Base-by-base conservation (phyloP, 2,329 filamentous ascomycete species). In the Fusarium staphyleae region DNA sequence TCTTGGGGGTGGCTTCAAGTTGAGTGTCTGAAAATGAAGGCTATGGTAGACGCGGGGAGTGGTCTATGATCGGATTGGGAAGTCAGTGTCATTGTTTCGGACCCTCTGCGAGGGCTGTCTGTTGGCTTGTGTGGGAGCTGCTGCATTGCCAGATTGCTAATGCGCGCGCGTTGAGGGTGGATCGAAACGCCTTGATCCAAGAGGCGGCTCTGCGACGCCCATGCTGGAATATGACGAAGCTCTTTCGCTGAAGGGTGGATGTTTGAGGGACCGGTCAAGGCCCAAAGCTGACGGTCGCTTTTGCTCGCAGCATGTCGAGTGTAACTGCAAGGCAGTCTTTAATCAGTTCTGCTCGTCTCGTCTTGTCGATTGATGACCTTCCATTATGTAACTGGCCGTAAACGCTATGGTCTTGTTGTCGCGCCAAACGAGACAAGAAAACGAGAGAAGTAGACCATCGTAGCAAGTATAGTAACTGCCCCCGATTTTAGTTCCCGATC, bases 61-160 rank as follows among this genome's bases (percentile, higher is more conserved):
- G 41, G 30, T 48, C 49, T 48, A 55, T 34, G 34, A 40, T 56
- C 61, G 32, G 48, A 55, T 54, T 46, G 46, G 32, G 54, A 48
- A 54, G 48, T 36, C 48, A 49, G 30, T 63, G 29, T 26, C 42
- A 54, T 47, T 40, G 43, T 54, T 40, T 42, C 39, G 18, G 28
- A 24, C 22, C 4, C 22, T 9, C 22, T 24, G 22, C 22, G 22
- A 22, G 19, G 4, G 33, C 24, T 35, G 22, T 53, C 29, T 55
- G 24, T 40, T 52, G 50, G 29, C 22, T 55, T 53, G 55, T 43
- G 48, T 57, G 52, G 52, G 49, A 60, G 55, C 55, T 65, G 56
- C 52, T 53, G 53, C 42, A 54, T 46, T 61, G 59, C 52, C n/a
- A n/a, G n/a, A 57, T 51, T 36, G 55, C 44, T 67, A 60, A 66